Conservation (phyloP, 2,329 filamentous ascomycete genomes). For the Tetracladium maxilliforme region DNA sequence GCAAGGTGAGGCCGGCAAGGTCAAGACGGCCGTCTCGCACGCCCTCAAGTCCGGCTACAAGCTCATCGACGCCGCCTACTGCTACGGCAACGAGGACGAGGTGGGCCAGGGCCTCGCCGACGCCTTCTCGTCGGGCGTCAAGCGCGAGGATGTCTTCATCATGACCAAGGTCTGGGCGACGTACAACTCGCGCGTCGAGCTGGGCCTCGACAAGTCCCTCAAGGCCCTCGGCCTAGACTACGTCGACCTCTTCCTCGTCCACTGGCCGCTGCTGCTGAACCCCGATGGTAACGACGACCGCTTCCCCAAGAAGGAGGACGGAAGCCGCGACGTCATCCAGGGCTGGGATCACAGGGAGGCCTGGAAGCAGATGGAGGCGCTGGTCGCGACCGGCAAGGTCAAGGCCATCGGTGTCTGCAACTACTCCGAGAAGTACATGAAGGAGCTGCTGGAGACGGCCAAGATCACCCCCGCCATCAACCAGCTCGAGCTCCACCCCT, state of each 20-base stretch:
- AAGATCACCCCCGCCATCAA: slow-evolving; percentile 32
- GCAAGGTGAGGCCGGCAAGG: slow-evolving; percentile 21
- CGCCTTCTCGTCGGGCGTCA: slow-evolving; percentile 52
- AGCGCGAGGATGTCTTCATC: slow-evolving; percentile 69
- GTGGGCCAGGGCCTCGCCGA: slow-evolving; percentile 66
- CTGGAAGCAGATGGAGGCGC: slow-evolving; percentile 62
- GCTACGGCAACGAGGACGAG: slow-evolving; percentile 71
- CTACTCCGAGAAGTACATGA: slow-evolving; percentile 35
- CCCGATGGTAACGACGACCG: slow-evolving; percentile 60
- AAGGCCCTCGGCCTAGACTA: slow-evolving; percentile 64
- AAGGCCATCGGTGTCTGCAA: slow-evolving; percentile 45
- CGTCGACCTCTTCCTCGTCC: slow-evolving; percentile 68
- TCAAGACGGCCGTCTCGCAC: slow-evolving; percentile 19
- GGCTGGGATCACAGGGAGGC: slow-evolving; percentile 59
- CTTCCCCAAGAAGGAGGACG: slow-evolving; percentile 63
- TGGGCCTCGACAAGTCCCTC: slow-evolving; percentile 59
- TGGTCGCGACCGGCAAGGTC: slow-evolving; percentile 44
- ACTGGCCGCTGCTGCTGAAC: slow-evolving; percentile 76
- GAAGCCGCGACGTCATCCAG: slow-evolving; percentile 56
- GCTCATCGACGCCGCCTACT: slow-evolving; percentile 59
- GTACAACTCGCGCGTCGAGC: slow-evolving; percentile 55
- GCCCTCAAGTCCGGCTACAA: slow-evolving; percentile 32
- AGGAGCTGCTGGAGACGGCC: slow-evolving; percentile 31
- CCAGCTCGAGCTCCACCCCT: slow-evolving; percentile 60
- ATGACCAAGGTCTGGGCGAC: slow-evolving; percentile 79